Percentiles rank a stretch among this genome's conserved stretches.
These are phyloP conservation scores for Coccomyxa sp. DNA, from an alignment of 139 green algal genomes.

Conservation along the genomic window DNA sequence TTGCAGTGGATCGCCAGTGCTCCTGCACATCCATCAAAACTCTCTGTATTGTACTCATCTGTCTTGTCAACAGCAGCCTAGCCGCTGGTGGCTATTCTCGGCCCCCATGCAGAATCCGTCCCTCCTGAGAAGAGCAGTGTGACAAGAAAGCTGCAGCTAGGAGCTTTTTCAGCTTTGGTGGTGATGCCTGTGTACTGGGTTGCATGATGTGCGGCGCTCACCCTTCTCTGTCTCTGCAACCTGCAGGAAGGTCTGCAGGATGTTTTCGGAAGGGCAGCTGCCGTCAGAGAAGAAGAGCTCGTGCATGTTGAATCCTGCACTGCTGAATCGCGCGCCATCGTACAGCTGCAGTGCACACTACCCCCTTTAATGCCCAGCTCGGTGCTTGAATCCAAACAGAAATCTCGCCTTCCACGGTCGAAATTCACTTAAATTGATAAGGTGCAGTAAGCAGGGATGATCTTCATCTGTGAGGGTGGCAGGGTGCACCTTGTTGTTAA, in stretches of 20 bases:
- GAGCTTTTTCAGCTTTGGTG: too few relatives aligned
- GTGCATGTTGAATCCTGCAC: constrained; percentile 74
- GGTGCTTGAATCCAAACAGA: not conserved
- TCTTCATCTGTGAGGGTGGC: not conserved
- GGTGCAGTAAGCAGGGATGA: not conserved
- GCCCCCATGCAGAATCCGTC: too few relatives aligned
- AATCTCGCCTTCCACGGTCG: not conserved
- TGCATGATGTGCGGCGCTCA: not conserved
- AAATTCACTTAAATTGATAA: not conserved
- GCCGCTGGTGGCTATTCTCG: too few relatives aligned
- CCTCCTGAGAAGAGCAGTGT: too few relatives aligned
- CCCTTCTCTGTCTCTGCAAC: constrained; percentile 63
- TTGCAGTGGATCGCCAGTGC: constrained; percentile 90
- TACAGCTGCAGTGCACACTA: constrained; percentile 60
- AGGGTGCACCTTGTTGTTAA: constrained; percentile 80
- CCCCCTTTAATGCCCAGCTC: not conserved
- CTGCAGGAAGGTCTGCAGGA: constrained; percentile 75
- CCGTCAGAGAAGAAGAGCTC: constrained; percentile 95
- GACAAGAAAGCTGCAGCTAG: too few relatives aligned
- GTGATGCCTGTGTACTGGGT: too few relatives aligned
- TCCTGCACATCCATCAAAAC: constrained; percentile 16
- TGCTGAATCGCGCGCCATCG: constrained; percentile 74
- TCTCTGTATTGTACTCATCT: not conserved
- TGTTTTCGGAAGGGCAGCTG: constrained; percentile 69
- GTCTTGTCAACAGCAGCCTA: not conserved